Evolutionary conservation across 805 yeast genomes (phyloP).

Genomic region (Brettanomyces sp.): DNA sequence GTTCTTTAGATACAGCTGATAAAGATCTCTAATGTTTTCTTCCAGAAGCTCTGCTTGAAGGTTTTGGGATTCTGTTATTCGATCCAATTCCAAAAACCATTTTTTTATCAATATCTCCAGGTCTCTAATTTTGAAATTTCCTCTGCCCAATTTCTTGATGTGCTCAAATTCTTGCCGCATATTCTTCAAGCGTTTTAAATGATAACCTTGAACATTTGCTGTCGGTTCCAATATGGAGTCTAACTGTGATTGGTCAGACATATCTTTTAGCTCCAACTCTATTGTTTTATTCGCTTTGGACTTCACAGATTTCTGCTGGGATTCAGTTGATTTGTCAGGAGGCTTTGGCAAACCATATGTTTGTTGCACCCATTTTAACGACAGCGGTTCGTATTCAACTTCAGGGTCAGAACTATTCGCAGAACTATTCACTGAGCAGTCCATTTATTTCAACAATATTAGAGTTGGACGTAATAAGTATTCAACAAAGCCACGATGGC

Average conservation of each 20-base stretch:
- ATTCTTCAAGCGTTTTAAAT: neutral
- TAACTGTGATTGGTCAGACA: no score
- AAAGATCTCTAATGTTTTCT: neutral
- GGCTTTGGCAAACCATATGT: conserved; percentile 1
- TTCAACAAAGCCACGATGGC: no score
- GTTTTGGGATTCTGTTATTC: neutral
- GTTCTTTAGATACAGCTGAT: neutral
- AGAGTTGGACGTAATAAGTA: no score
- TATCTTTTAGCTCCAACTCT: no score
- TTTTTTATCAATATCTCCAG: neutral
- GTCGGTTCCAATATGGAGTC: no score
- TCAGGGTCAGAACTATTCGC: conserved; percentile 10
- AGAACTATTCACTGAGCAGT: neutral
- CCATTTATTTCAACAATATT: no score
- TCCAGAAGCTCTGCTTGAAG: neutral
- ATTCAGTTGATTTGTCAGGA: neutral
- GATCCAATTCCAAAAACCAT: neutral
- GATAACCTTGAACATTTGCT: neutral
- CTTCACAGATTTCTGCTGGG: no score
- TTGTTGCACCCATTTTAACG: conserved; percentile 2
- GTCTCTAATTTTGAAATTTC: neutral
- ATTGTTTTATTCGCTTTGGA: no score
- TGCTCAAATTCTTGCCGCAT: neutral
- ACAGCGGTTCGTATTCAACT: conserved; percentile 9
- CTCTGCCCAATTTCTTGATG: neutral